Conservation (phyloP, 2,329 filamentous ascomycete species). For the Pleoardoris graminearum region DNA sequence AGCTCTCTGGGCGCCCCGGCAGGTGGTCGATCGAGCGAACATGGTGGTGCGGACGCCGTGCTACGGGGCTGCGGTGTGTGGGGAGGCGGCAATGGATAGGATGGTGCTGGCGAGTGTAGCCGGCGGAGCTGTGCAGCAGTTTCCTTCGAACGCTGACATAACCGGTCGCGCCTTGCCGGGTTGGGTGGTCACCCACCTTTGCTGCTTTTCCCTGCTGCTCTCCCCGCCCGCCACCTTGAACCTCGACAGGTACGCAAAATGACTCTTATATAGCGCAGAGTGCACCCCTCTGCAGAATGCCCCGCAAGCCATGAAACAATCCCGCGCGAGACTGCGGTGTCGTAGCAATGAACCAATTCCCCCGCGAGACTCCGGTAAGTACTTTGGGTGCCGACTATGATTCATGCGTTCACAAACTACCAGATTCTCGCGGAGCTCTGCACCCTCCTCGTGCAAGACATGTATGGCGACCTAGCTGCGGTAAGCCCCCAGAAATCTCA, state of each 20-base stretch:
- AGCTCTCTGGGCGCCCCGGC: conserved; percentile 66
- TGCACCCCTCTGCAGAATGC: too few species aligned
- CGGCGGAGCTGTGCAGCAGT: conserved; percentile 6
- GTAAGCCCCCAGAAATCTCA: conserved; percentile 54
- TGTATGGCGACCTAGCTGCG: conserved; percentile 88
- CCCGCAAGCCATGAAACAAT: too few species aligned
- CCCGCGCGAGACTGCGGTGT: too few species aligned
- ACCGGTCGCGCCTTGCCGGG: conserved; percentile 5
- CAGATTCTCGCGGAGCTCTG: conserved; percentile 87
- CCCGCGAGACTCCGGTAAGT: conserved; percentile 45
- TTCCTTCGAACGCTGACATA: conserved; percentile 14
- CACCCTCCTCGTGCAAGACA: conserved; percentile 82
- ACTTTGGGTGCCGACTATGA: conserved; percentile 22
- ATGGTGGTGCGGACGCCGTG: conserved; percentile 54
- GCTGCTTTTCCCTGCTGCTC: conserved; percentile 6
- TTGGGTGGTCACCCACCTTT: conserved; percentile 1
- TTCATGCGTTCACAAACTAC: conserved; percentile 47
- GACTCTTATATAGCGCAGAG: too few species aligned
- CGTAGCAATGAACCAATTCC: too few species aligned
- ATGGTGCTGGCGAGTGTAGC: conserved; percentile 11
- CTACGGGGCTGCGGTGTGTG: conserved; percentile 52
- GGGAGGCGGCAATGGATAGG: conserved; percentile 53
- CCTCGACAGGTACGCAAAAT: too few species aligned
- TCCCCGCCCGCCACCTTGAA: too few species aligned
- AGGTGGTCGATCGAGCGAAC: conserved; percentile 69